These are phyloP conservation scores for Leccinum fallax DNA, from an alignment of 1,284 basidiomycete genomes.

Conservation along the genomic window DNA sequence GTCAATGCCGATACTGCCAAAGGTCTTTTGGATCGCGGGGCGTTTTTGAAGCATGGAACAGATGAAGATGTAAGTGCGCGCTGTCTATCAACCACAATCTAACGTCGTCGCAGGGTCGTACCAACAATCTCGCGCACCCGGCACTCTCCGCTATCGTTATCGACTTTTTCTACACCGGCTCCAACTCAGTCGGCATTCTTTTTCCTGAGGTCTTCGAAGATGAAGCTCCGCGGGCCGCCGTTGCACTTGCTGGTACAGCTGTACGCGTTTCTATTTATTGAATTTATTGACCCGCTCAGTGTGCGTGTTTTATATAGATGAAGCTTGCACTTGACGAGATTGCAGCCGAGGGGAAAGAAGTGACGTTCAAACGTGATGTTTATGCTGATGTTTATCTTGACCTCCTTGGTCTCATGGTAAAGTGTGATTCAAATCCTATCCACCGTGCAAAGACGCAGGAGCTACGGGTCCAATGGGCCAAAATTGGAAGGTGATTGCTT, in stretches of 20 bases:
- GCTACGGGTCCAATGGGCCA: background rate
- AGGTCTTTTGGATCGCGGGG: background rate
- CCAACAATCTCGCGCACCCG: background rate
- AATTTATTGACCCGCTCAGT: background rate
- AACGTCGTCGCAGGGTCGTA: background rate
- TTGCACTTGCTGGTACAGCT: background rate
- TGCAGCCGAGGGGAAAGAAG: background rate
- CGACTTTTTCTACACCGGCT: background rate
- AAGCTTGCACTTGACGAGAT: background rate
- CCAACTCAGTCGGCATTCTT: background rate
- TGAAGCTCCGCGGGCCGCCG: background rate
- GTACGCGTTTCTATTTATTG: background rate
- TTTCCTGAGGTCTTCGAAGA: background rate
- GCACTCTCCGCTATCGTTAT: background rate
- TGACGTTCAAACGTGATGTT: background rate
- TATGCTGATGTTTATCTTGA: background rate
- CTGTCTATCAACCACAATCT: background rate
- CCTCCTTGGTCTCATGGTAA: background rate
- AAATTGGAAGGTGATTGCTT: background rate
- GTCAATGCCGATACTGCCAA: background rate
- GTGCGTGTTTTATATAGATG: background rate
- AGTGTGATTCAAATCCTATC: background rate
- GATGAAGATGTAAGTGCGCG: background rate
- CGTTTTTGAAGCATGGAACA: background rate
- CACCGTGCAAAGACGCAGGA: background rate